Evolutionary conservation across 768 basidiomycete species (phyloP).

Genomic region (Naganishia randhawae): DNA sequence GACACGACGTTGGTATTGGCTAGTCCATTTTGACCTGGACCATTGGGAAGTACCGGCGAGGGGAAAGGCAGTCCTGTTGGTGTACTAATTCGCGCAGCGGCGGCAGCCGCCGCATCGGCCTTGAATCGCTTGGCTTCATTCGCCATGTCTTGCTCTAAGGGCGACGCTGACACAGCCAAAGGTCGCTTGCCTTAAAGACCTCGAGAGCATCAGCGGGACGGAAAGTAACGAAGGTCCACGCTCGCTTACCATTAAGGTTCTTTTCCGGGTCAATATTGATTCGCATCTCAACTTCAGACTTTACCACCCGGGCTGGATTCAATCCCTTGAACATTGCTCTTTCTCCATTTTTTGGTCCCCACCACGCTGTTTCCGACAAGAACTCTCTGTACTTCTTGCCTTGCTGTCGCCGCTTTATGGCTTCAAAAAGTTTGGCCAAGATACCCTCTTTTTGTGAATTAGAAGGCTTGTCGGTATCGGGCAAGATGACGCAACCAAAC

Average conservation of each 20-base stretch:
- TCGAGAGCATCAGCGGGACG: neutral
- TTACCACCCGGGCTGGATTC: neutral
- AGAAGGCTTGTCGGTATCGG: too few relatives aligned
- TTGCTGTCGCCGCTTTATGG: conserved; percentile 6
- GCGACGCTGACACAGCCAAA: conserved; percentile 20
- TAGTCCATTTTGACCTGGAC: neutral
- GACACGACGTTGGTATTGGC: conserved; percentile 8
- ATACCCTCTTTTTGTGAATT: neutral
- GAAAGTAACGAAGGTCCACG: neutral
- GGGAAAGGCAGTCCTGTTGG: conserved; percentile 15
- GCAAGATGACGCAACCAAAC: conserved; percentile 8
- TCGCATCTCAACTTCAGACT: conserved; percentile 5
- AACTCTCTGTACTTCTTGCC: neutral
- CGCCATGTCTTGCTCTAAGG: conserved; percentile 29
- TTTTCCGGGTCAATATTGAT: conserved; percentile 17
- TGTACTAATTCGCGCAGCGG: conserved; percentile 2
- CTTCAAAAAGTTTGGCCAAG: neutral
- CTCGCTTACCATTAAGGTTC: conserved; percentile 25
- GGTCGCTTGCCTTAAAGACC: conserved; percentile 22
- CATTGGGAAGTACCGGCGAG: conserved; percentile 4
- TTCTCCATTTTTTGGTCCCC: conserved; percentile 14
- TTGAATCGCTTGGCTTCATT: conserved; percentile 32
- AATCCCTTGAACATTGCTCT: conserved; percentile 18
- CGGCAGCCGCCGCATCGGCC: conserved; percentile 25
- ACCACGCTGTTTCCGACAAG: conserved; percentile 1